Percentiles rank a stretch among this genome's conserved stretches.
phyloP scores from a whole-genome alignment of 2,329 filamentous ascomycete genomes.

The Akanthomyces dipterigenus region DNA sequence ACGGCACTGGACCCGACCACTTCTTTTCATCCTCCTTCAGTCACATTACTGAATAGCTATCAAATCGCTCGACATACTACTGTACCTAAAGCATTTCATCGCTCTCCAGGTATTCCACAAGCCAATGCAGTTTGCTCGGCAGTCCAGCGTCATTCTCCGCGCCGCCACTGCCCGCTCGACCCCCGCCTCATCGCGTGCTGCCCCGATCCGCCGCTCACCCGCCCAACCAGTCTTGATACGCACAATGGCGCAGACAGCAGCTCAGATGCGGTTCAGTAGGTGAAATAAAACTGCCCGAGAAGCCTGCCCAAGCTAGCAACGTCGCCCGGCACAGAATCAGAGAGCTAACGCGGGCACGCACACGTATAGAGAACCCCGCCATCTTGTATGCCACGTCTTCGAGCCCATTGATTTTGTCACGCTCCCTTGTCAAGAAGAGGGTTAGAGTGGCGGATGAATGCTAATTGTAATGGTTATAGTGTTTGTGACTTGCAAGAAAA shows the following conservation, averaged over 20 bases:
- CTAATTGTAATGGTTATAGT: constrained; percentile 36
- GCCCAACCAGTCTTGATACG: background rate
- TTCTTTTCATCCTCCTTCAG: background rate
- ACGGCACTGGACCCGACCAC: background rate
- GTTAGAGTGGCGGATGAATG: too few relatives aligned
- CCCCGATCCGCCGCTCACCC: background rate
- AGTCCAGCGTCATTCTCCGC: background rate
- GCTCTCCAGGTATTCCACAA: too few relatives aligned
- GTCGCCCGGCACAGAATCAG: background rate
- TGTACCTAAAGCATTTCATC: too few relatives aligned
- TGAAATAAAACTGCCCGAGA: constrained; percentile 2
- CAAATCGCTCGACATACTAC: too few relatives aligned
- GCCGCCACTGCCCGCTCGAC: background rate
- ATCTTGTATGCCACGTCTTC: constrained; percentile 37
- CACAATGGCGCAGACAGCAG: constrained; percentile 15
- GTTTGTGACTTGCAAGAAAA: constrained; percentile 95
- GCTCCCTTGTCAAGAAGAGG: too few relatives aligned
- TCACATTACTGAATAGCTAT: too few relatives aligned
- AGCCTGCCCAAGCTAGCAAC: background rate
- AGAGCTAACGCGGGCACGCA: background rate
- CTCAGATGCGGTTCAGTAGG: constrained; percentile 29
- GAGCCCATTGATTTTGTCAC: too few relatives aligned
- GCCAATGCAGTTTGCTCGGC: background rate
- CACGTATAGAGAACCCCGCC: constrained; percentile 37
- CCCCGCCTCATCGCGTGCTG: background rate